Evolutionary conservation across 148 eudicot genomes (phyloP).

Genomic region (Cornus kousa): DNA sequence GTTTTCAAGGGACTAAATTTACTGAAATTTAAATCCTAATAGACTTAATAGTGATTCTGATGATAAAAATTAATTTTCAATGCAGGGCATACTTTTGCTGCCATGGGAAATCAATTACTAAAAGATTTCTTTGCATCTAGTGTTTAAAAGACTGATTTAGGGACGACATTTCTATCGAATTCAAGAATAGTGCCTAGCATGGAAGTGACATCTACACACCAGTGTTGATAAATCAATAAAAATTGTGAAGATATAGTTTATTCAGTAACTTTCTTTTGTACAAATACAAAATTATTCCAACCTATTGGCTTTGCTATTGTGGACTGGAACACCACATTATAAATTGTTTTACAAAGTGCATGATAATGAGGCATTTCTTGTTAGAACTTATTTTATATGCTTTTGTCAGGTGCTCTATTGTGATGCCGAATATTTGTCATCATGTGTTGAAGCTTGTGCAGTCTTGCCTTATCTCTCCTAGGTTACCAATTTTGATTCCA

Average conservation of each 20-base stretch:
- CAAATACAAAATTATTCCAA: not conserved
- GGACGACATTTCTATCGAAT: not conserved
- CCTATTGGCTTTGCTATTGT: not conserved
- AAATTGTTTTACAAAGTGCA: not conserved
- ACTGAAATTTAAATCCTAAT: not conserved
- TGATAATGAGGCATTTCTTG: not conserved
- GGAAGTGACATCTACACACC: not conserved
- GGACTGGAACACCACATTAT: not conserved
- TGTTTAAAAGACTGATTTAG: too few species aligned
- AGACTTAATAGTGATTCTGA: not conserved
- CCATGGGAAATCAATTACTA: too few species aligned
- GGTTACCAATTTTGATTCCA: conserved; percentile 63
- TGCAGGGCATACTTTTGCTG: too few species aligned
- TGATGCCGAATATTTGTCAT: not conserved
- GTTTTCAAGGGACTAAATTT: not conserved
- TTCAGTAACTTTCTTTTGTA: not conserved
- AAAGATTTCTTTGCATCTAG: too few species aligned
- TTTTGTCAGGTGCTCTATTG: not conserved
- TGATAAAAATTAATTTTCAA: not conserved
- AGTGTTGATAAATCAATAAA: not conserved
- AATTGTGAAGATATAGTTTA: not conserved
- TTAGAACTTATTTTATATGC: not conserved
- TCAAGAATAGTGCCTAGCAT: not conserved
- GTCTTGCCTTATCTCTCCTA: conserved; percentile 67
- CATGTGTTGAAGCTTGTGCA: conserved; percentile 61